A percentile compares a stretch with the other conserved stretches of the same genome.
Evolutionary conservation across 495 filamentous ascomycete species (phyloP).

Genomic region (Neurospora africana): DNA sequence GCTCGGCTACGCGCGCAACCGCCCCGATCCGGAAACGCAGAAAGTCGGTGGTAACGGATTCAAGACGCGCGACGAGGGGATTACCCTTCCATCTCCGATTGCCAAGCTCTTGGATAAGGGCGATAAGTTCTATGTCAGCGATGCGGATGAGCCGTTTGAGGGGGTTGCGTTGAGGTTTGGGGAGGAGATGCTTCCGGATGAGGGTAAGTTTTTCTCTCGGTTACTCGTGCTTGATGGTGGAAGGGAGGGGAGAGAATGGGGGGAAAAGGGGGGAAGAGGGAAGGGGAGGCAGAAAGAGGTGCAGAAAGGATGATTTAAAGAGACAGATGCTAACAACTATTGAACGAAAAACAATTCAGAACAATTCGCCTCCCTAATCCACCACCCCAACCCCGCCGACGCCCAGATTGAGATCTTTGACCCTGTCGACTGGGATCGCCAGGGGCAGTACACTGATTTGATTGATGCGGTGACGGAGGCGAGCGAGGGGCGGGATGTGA

Average conservation of each 20-base stretch:
- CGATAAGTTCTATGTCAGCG: slow-evolving; percentile 61
- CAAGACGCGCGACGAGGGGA: slow-evolving; percentile 41
- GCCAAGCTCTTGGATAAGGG: slow-evolving; percentile 28
- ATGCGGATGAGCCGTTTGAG: slow-evolving; percentile 77
- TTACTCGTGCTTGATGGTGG: not conserved
- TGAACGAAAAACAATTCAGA: slow-evolving; percentile 24
- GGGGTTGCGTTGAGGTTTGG: slow-evolving; percentile 57
- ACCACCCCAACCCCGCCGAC: slow-evolving; percentile 35
- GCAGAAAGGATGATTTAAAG: slow-evolving; percentile 5
- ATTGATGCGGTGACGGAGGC: slow-evolving; percentile 48
- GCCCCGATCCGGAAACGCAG: not conserved
- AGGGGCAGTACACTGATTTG: slow-evolving; percentile 47
- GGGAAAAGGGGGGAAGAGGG: not conserved
- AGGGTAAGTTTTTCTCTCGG: slow-evolving; percentile 35
- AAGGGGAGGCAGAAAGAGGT: not conserved
- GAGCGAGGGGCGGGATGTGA: slow-evolving; percentile 50
- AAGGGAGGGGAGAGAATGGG: not conserved
- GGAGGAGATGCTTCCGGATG: slow-evolving; percentile 47
- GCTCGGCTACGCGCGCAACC: slow-evolving; percentile 22
- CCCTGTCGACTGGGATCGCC: slow-evolving; percentile 50
- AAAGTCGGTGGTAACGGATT: slow-evolving; percentile 15
- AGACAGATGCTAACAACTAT: slow-evolving; percentile 6
- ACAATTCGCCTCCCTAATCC: slow-evolving; percentile 47
- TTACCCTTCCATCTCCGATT: slow-evolving; percentile 46
- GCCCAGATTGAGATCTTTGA: slow-evolving; percentile 43